Base-by-base conservation (phyloP, 352 stramenopile species). In the Aphanomyces stellatus region DNA sequence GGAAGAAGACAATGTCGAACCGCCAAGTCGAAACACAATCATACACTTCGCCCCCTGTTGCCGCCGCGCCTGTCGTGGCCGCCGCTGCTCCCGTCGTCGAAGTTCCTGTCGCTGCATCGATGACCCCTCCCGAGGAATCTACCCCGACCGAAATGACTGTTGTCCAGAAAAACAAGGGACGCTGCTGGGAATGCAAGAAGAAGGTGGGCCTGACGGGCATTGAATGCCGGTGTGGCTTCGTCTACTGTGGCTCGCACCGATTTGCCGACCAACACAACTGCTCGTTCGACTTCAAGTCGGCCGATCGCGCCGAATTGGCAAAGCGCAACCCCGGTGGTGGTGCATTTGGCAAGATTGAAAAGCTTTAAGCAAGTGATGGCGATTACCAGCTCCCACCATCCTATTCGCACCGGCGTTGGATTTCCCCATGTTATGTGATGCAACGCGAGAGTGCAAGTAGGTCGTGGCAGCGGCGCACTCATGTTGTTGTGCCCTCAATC, bases 181-280 rank as follows among this genome's bases (percentile, higher is more conserved):
- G 86, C 28, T 97, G 89, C 79, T 96, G 86, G 78, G 81, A 91
- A 63, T 97, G 89, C 80, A 92, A 89, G 75, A 96, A 96, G 76
- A 96, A 96, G 73, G 82, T 96, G 22, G 88, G 89, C 0, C 76
- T 96, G 5, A 95, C 87, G 24, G 89, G 87, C 22, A 91, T 96
- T 62, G 85, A 93, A 70, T 97, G 89, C 72, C 82, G 85, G 49
- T 97, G 89, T 64, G 86, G 86, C 62, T 95, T 85, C 64, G 79
- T 96, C 25, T 96, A 91, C 69, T 97, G 89, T 75, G 87, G 74
- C 66, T 74, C 66, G 42, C 89, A 97, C 73, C 84, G 88, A 10
- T 96, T 95, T 71, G 79, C 85, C 13, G 85, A 97, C 53, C 77
- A 95, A 71, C 89, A 96, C 75, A 75, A 69, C 66, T 96, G 88